Base-by-base conservation (phyloP, 2,329 filamentous ascomycete genomes). In the Byssochlamys sp. region DNA sequence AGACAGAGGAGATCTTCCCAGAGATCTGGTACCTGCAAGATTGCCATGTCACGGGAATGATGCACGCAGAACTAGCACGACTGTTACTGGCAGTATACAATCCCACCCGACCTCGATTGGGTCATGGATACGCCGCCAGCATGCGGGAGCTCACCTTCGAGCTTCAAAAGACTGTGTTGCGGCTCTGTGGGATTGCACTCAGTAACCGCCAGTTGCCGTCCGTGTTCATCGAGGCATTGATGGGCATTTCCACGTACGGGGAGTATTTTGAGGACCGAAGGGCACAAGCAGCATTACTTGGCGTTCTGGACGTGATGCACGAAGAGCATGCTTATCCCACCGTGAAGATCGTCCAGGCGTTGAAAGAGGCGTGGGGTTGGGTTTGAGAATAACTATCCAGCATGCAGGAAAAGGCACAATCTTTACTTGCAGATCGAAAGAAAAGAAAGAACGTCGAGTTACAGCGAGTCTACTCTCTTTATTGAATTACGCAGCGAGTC, bases 41-140 rank as follows among this genome's bases (percentile, higher is more conserved):
- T 58, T 82, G 80, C 60, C 79, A 84, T 63, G 81, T 84, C 4
- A 81, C 83, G 7, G 84, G 83, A 0, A 73, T 83, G 14, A 83
- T 84, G 55, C 83, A 86, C 66, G 79, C 83, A 62, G 79, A 84
- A 57, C 74, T 86, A 2, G 81, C 82, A 0, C 75, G 78, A 48
- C 77, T 85, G 4, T 77, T 86, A 31, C 74, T 86, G 1, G 72
- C 77, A 19, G 80, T 80, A 25, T 82, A 83, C 60, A 78, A 85
- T 63, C 82, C 81, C 0, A 78, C 71, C 6, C 71, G 80, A 2
- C 81, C 81, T 0, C 74, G 75, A 49, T 69, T 84, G 1, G 82
- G 80, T 51, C 70, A 45, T 51, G 60, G 64, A 53, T 26, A 62
- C 56, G 19, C 59, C 11, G 58, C 59, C 31, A 49, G 60, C 35